These are phyloP conservation scores for Aegilops tauschii DNA, from an alignment of 176 grass and related monocot genomes.

Conservation along the genomic window DNA sequence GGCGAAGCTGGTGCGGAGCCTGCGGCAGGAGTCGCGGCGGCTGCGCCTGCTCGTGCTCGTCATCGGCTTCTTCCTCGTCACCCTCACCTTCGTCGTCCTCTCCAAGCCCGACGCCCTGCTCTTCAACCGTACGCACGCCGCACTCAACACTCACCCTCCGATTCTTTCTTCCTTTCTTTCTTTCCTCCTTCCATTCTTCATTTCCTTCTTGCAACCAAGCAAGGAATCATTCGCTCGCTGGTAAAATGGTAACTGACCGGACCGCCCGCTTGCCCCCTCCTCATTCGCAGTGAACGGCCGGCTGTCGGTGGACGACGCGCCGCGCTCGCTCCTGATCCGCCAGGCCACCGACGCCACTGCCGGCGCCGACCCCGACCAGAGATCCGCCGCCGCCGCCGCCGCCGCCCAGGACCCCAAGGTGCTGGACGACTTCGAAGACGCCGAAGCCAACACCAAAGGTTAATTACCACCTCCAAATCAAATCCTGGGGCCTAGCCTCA, in stretches of 20 bases:
- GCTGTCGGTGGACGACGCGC: constrained; percentile 46
- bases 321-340: constrained; percentile 50
- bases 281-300: constrained; percentile 39
- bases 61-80: constrained; percentile 77
- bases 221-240: background rate
- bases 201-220: background rate
- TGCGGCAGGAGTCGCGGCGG: background rate
- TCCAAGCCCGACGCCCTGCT: constrained; percentile 66
- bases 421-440: constrained; percentile 10
- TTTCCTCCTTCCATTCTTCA: too few species aligned
- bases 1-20: constrained; percentile 40
- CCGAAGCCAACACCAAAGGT: constrained; percentile 23
- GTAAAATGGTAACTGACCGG: constrained; percentile 10
- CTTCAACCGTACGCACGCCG: constrained; percentile 38
- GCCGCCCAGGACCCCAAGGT: constrained; percentile 26
- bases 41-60: constrained; percentile 39
- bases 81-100: constrained; percentile 45
- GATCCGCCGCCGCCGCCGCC: background rate
- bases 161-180: background rate
- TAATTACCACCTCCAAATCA: background rate
- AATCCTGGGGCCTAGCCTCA: constrained; percentile 2
- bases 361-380: background rate
- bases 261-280: background rate
- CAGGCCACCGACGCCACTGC: constrained; percentile 10
- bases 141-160: background rate